Evolutionary conservation across 225 moss, liverwort and hornwort genomes (phyloP), one percentile per base, ranked within the genome.

Genomic region (Neckera pumila): DNA sequence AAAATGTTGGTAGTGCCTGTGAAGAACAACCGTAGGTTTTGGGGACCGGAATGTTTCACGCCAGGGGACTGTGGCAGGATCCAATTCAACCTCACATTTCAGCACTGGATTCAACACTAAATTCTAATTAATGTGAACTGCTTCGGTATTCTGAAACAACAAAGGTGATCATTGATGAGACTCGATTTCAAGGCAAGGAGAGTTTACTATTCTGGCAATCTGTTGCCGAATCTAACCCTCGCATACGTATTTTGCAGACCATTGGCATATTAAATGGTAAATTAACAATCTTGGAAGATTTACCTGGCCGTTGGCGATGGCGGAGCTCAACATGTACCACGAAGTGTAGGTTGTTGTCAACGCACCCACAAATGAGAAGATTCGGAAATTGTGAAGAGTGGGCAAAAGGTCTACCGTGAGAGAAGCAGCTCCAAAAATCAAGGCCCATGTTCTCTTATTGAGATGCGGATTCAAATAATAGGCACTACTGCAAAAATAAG

Each of bases 1-100:
- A 95, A 58, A 15, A 95, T 94, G 87, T 95, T 95, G 61, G 95
- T 92, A 4, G 93, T 93, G 86, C 95, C 95, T 19, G 95, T 94
- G 90, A 95, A 95, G 89, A 95, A 95, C 63, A 83, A 53, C 20
- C 90, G 87, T 6, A 95, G 12, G 43, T 89, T 76, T 73, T 75
- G 58, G 38, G 95, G 95, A 82, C 47, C 95, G n/a, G 94, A 79
- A 85, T 95, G 93, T 67, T 80, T 90, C 56, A 90, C 93, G 12
- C 89, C 88, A 27, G 91, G 90, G 18, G 78, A 4, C 95, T 95
- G 89, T 12, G n/a, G n/a, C 54, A n/a, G 51, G 76, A 36, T 60
- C 51, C 69, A 47, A 81, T 42, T n/a, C 57, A 51, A 88, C 38
- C 60, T 42, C 53, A 72, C 53, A 73, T 74, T 62, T 61, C 14